Evolutionary conservation across 257 asterid species (phyloP).

Genomic region (Leonotis leonurus): DNA sequence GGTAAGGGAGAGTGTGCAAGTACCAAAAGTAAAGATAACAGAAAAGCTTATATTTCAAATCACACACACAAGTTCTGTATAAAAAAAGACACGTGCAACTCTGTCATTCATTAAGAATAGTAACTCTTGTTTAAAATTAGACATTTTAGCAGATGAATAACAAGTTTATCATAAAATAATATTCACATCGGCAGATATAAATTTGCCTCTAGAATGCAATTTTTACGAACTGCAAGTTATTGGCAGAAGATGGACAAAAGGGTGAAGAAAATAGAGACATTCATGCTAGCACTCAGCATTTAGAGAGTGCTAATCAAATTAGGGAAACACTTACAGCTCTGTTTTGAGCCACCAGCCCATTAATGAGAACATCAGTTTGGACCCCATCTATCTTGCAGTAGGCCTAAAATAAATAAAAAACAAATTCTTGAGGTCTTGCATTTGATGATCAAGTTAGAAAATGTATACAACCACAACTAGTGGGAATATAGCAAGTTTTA

Average conservation of each 20-base stretch:
- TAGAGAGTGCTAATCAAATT: neutral
- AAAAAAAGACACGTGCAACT: neutral
- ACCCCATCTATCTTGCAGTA: slow-evolving; percentile 85
- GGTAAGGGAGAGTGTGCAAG: neutral
- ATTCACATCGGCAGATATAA: neutral
- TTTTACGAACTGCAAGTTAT: neutral
- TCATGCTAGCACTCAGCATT: neutral
- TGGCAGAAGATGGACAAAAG: neutral
- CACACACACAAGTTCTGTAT: neutral
- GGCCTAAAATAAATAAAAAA: slow-evolving; percentile 62
- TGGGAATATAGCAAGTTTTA: neutral
- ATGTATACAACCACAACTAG: neutral
- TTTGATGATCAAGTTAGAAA: neutral
- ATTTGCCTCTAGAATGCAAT: neutral
- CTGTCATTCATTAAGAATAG: neutral
- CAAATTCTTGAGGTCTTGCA: neutral
- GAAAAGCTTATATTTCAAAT: neutral
- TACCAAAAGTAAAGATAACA: neutral
- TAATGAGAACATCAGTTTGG: slow-evolving; percentile 63
- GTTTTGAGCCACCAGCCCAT: slow-evolving; percentile 62
- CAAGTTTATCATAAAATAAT: neutral
- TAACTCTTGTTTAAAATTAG: too few relatives aligned
- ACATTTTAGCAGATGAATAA: too few relatives aligned
- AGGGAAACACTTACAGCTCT: slow-evolving; percentile 65
- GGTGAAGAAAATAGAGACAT: neutral